Evolutionary conservation across 257 asterid species (phyloP).

Genomic region (Paulownia fortunei): DNA sequence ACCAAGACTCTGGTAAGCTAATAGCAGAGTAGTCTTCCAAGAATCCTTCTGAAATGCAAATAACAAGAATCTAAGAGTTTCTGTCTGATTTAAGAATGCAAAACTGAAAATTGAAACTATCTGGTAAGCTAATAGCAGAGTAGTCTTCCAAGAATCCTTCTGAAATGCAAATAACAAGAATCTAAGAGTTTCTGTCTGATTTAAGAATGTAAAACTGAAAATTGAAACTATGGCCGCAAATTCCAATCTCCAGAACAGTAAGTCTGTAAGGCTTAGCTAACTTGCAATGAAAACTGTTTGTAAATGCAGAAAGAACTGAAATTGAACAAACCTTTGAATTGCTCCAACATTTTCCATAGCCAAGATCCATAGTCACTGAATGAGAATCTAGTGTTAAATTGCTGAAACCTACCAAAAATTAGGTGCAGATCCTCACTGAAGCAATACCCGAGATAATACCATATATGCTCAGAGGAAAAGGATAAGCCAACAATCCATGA

Average conservation of each 20-base stretch:
- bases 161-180: slow-evolving; percentile 33
- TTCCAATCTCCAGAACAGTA: not conserved
- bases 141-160: slow-evolving; percentile 83
- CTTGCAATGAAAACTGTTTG: too few relatives aligned
- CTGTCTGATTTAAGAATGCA: not conserved
- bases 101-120: too few relatives aligned
- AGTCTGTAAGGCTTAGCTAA: not conserved
- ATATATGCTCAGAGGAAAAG: not conserved
- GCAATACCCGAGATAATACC: slow-evolving; percentile 26
- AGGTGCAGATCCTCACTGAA: slow-evolving; percentile 45
- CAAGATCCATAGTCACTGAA: slow-evolving; percentile 62
- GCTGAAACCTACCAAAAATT: slow-evolving; percentile 29
- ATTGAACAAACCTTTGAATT: slow-evolving; percentile 59
- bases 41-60: slow-evolving; percentile 59
- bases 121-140: slow-evolving; percentile 87
- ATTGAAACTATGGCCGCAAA: not conserved
- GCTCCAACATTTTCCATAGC: slow-evolving; percentile 70
- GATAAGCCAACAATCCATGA: slow-evolving; percentile 13
- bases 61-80: not conserved
- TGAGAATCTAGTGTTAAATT: slow-evolving; percentile 19
- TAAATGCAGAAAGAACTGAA: slow-evolving; percentile 9
- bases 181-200: not conserved
- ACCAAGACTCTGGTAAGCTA: slow-evolving; percentile 97
- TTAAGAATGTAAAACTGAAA: slow-evolving; percentile 8
- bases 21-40: slow-evolving; percentile 78